Conservation (phyloP, 1,139 yeast species). For the Kodamaea derodonti region DNA sequence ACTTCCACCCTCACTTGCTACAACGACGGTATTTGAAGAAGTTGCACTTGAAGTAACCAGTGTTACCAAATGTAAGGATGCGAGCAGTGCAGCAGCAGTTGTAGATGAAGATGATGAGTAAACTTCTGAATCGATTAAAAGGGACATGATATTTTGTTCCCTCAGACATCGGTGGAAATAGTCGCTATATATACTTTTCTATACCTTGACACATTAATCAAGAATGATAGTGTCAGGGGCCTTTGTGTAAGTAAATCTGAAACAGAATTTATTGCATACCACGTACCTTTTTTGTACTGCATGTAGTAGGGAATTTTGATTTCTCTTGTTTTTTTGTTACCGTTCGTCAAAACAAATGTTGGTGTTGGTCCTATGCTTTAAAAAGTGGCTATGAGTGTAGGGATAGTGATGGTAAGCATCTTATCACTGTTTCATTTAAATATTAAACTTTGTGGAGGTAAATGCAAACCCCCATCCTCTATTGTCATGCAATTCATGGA, state of each 20-base stretch:
- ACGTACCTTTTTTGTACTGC: neutral
- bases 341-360: no score
- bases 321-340: no score
- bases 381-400: no score
- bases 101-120: constrained; percentile 5
- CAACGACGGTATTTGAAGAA: neutral
- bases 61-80: constrained; percentile 9
- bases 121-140: constrained; percentile 10
- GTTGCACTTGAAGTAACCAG: constrained; percentile 1
- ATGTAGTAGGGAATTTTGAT: no score
- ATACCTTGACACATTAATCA: neutral
- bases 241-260: neutral
- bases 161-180: neutral
- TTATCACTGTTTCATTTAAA: no score
- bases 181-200: neutral
- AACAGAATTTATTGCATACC: neutral
- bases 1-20: neutral
- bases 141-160: constrained; percentile 8
- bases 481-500: no score
- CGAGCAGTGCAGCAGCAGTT: constrained; percentile 9
- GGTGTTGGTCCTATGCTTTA: no score
- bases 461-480: no score
- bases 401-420: no score
- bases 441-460: no score
- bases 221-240: neutral